Percentiles rank a stretch among this genome's conserved stretches.
Evolutionary conservation across 305 asterid genomes (phyloP).

Genomic region (Fraxinus xanthoxyloides): DNA sequence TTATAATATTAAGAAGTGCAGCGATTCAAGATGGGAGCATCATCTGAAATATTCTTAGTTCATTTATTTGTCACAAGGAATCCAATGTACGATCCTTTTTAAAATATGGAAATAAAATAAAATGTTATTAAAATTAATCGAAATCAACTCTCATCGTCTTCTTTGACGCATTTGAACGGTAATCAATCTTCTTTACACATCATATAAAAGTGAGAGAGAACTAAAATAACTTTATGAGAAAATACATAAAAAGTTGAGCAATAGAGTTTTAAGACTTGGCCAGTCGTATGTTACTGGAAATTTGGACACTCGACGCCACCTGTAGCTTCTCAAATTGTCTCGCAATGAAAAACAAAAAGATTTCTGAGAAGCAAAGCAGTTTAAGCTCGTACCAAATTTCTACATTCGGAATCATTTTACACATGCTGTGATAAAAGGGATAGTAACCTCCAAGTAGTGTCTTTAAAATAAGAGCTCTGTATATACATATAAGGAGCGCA

Average conservation of each 20-base stretch:
- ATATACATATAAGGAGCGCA: neutral
- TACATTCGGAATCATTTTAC: neutral
- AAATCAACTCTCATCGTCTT: neutral
- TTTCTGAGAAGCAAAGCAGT: neutral
- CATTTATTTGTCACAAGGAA: neutral
- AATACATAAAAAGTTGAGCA: neutral
- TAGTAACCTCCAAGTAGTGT: neutral
- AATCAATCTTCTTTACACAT: neutral
- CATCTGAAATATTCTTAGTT: constrained; percentile 25
- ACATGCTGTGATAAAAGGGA: neutral
- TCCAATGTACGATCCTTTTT: neutral
- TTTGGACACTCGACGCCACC: neutral
- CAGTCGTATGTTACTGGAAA: neutral
- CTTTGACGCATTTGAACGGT: neutral
- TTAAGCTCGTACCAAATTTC: neutral
- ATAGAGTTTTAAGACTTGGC: neutral
- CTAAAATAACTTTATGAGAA: neutral
- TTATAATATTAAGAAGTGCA: constrained; percentile 57
- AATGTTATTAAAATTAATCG: neutral
- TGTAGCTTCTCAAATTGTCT: neutral
- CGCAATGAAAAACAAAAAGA: neutral
- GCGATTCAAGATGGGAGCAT: constrained; percentile 65
- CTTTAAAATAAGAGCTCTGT: neutral
- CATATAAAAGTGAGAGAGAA: neutral
- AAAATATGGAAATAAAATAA: neutral